Evolutionary conservation across 306 rosid genomes (phyloP).

Genomic region (Hylodesmum podocarpum): DNA sequence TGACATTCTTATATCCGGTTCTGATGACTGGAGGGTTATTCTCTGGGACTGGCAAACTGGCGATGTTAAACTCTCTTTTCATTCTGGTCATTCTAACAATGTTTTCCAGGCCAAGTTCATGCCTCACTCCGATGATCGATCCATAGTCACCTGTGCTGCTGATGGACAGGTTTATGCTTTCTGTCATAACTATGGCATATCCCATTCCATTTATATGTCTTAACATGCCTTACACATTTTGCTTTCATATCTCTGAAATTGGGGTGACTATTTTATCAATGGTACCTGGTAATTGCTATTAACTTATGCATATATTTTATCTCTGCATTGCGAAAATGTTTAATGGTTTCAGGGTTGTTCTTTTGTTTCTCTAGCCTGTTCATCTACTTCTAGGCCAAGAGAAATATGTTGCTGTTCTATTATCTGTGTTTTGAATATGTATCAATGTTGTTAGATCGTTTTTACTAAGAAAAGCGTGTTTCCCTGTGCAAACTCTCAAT

Average conservation of each 20-base stretch:
- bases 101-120: slow-evolving; percentile 82
- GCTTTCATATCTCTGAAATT: neutral
- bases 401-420: neutral
- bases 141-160: slow-evolving; percentile 86
- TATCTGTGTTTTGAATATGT: neutral
- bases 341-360: neutral
- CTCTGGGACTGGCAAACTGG: slow-evolving; percentile 90
- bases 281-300: neutral
- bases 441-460: neutral
- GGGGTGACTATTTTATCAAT: neutral
- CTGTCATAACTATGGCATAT: neutral
- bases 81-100: slow-evolving; percentile 70
- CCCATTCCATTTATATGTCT: neutral
- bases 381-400: neutral
- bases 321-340: neutral
- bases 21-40: slow-evolving; percentile 74
- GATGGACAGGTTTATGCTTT: slow-evolving; percentile 77
- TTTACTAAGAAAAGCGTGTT: slow-evolving; percentile 22
- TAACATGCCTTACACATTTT: neutral
- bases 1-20: slow-evolving; percentile 74
- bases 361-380: neutral
- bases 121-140: slow-evolving; percentile 70
- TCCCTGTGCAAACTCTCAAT: slow-evolving; percentile 26
- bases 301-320: neutral
- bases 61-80: slow-evolving; percentile 47